Evolutionary conservation across 108 stramenopile species (phyloP).

Genomic region (Seminavis robusta): DNA sequence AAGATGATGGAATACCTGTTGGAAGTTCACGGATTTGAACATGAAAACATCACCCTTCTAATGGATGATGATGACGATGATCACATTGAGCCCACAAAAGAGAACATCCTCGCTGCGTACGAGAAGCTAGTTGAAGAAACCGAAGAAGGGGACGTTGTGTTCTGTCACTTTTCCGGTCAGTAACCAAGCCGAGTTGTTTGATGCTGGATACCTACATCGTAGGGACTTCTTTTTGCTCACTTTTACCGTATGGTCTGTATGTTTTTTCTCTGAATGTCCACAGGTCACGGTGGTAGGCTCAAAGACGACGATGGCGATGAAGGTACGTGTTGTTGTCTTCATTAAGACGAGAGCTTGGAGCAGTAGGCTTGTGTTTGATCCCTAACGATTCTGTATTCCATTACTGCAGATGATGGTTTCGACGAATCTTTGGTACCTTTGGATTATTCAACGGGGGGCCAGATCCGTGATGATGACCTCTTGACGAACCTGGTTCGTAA

Average conservation of each 20-base stretch:
- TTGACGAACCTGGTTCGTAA: slow-evolving; percentile 61
- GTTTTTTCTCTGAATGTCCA: neutral
- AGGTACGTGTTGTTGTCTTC: too few relatives aligned
- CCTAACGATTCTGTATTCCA: too few relatives aligned
- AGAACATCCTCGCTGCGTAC: slow-evolving; percentile 77
- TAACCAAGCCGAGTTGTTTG: too few relatives aligned
- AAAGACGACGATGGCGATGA: slow-evolving; percentile 49
- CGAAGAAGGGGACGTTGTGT: slow-evolving; percentile 62
- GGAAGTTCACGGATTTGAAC: slow-evolving; percentile 75
- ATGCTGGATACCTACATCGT: too few relatives aligned
- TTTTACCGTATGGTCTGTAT: too few relatives aligned
- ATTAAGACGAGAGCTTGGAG: too few relatives aligned
- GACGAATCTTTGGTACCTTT: slow-evolving; percentile 89
- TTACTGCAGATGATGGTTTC: slow-evolving; percentile 54
- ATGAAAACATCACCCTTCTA: slow-evolving; percentile 63
- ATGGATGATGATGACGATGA: slow-evolving; percentile 88
- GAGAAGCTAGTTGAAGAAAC: slow-evolving; percentile 38
- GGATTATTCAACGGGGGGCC: slow-evolving; percentile 63
- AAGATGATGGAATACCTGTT: slow-evolving; percentile 82
- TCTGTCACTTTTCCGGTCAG: slow-evolving; percentile 57
- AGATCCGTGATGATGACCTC: slow-evolving; percentile 79
- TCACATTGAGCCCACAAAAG: slow-evolving; percentile 47
- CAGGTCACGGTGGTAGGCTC: slow-evolving; percentile 71
- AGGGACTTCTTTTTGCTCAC: too few relatives aligned
- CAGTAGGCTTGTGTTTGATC: too few relatives aligned